Base-by-base conservation (phyloP, 495 filamentous ascomycete genomes). In the Aspergillus bridgeri region DNA sequence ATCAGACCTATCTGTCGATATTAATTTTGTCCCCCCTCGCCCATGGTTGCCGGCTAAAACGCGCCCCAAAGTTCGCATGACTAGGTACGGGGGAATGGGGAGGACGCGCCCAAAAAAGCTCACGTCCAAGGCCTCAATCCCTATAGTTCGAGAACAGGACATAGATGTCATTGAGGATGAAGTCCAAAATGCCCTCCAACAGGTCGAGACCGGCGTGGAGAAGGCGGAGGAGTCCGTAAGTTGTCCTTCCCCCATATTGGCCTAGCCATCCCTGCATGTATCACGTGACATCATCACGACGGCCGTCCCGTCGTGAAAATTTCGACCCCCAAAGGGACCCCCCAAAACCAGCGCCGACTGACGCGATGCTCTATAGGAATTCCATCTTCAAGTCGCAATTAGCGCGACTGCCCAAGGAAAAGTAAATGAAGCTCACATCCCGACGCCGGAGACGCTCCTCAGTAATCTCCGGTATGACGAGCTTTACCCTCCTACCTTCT, bases 191-290 rank as follows among this genome's bases (percentile, higher is more conserved):
- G 77, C 74, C 76, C 83, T 76, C 82, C 90, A 73, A 85, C 90
- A 81, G 62, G 90, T 96, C 70, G 92, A 95, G 67, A 96, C 93
- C 57, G 94, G 94, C 63, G 94, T 98, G 59, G 94, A 98, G 75
- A 92, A 95, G 70, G 87, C 83, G 56, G 94, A 98, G 75, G 93
- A 98, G 81, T 92, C 89, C 78, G 94, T 96, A 74, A 85, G 92
- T 91, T 46, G 67, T 66, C 73, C 65, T 66, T 68, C 61, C 65
- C 58, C 56, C 71, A 22, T 69, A 63, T 65, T 58, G 67, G 70
- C 33, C 17, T 67, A 64, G 64, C 69, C 66, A 73, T 64, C 73
- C 70, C 70, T 75, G 68, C 68, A 69, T 53, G 55, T 54, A 54
- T 79, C 83, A 86, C 83, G 84, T 86, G 80, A 81, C 68, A 65